Evolutionary conservation across 1,139 yeast species (phyloP).

Genomic region (Kurtzmaniella natalensis): DNA sequence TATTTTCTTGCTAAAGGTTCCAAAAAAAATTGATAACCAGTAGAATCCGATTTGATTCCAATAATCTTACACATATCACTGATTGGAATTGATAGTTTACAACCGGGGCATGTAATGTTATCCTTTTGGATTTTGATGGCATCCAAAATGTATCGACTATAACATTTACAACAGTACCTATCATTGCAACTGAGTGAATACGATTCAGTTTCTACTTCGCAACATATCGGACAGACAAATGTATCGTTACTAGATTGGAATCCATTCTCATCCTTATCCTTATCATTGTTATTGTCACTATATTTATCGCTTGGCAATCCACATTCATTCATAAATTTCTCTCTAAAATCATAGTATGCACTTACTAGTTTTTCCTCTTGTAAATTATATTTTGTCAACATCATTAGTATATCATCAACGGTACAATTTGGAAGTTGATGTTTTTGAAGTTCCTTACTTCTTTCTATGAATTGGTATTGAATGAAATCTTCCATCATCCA

Average conservation of each 20-base stretch:
- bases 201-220: conserved; percentile 45
- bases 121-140: conserved; percentile 45
- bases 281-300: conserved; percentile 15
- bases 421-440: conserved; percentile 28
- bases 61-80: conserved; percentile 13
- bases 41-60: not conserved
- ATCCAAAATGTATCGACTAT: conserved; percentile 51
- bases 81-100: conserved; percentile 34
- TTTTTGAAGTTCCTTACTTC: conserved; percentile 16
- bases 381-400: conserved; percentile 68
- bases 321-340: conserved; percentile 37
- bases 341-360: conserved; percentile 54
- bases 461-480: conserved; percentile 15
- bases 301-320: conserved; percentile 34
- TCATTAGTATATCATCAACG: conserved; percentile 40
- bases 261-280: conserved; percentile 11
- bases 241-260: too few species aligned
- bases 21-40: conserved; percentile 12
- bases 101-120: conserved; percentile 53
- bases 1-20: conserved; percentile 39
- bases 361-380: conserved; percentile 70
- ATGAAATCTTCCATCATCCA: conserved; percentile 28
- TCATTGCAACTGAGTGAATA: conserved; percentile 69
- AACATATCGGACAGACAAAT: conserved; percentile 65
- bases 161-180: conserved; percentile 65